phyloP scores from a whole-genome alignment of 768 basidiomycete genomes.

The Calocera viscosa region DNA sequence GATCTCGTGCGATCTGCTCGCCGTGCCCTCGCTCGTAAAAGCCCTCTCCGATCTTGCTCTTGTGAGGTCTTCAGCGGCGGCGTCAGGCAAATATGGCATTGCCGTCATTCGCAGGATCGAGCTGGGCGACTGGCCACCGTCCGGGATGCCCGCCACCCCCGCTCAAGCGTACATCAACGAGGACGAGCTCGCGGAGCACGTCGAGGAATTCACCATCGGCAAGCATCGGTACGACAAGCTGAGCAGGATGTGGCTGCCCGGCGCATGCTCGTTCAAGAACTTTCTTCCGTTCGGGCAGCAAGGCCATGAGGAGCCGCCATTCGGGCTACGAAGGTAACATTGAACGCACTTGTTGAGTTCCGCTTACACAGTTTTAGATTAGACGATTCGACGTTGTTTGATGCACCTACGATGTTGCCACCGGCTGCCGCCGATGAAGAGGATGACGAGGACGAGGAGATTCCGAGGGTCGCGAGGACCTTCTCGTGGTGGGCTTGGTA shows the following conservation, averaged over 20 bases:
- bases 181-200: not conserved
- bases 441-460: not conserved
- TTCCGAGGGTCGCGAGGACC: not conserved
- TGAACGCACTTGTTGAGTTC: not conserved
- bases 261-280: conserved; percentile 4
- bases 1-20: not conserved
- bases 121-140: conserved; percentile 2
- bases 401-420: not conserved
- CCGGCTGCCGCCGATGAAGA: not conserved
- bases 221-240: conserved; percentile 4
- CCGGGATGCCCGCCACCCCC: not conserved
- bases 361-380: not conserved
- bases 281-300: not conserved
- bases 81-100: not conserved
- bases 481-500: conserved; percentile 1
- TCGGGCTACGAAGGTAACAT: not conserved
- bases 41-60: not conserved
- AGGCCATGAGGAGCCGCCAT: not conserved
- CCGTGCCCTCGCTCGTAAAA: not conserved
- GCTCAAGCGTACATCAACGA: conserved; percentile 1
- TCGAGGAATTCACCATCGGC: not conserved
- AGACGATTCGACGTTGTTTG: not conserved
- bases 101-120: not conserved
- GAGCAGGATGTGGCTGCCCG: conserved; percentile 1
- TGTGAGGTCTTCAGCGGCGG: not conserved